phyloP scores from a whole-genome alignment of 2,329 filamentous ascomycete genomes.

The Penicillium capsulatum region DNA sequence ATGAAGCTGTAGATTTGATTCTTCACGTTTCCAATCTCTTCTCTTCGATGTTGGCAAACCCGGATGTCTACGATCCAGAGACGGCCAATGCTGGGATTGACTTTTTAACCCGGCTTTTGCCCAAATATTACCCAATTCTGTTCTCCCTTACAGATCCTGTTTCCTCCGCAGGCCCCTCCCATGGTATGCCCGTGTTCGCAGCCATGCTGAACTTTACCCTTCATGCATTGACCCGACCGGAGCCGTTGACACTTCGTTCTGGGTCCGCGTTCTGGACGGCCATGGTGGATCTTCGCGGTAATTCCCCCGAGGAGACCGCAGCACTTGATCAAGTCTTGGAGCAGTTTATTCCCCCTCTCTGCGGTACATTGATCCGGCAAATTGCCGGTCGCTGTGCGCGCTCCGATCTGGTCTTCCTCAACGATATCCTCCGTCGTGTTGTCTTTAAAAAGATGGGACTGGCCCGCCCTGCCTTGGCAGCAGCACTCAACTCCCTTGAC shows the following conservation, averaged over 20 bases:
- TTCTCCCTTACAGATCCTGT: conserved; percentile 32
- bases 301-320: conserved; percentile 18
- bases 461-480: conserved; percentile 36
- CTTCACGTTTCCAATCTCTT: conserved; percentile 39
- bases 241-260: conserved; percentile 46
- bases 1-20: conserved; percentile 36
- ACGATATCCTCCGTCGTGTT: conserved; percentile 39
- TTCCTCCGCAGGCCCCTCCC: conserved; percentile 5
- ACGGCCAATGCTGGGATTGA: conserved; percentile 45
- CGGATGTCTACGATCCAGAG: conserved; percentile 39
- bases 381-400: conserved; percentile 43
- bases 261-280: conserved; percentile 44
- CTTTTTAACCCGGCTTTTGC: conserved; percentile 41
- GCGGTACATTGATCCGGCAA: conserved; percentile 39
- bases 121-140: conserved; percentile 39
- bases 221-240: conserved; percentile 38
- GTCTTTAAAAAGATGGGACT: conserved; percentile 41
- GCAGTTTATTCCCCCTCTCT: conserved; percentile 36
- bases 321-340: conserved; percentile 31
- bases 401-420: conserved; percentile 43
- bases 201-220: conserved; percentile 41
- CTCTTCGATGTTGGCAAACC: conserved; percentile 34
- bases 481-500: conserved; percentile 33
- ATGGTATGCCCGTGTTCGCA: conserved; percentile 29
- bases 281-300: conserved; percentile 33